Percentiles rank a stretch among this genome's conserved stretches.
Evolutionary conservation across 352 stramenopile species (phyloP).

Genomic region (Peronosclerospora sorghi): DNA sequence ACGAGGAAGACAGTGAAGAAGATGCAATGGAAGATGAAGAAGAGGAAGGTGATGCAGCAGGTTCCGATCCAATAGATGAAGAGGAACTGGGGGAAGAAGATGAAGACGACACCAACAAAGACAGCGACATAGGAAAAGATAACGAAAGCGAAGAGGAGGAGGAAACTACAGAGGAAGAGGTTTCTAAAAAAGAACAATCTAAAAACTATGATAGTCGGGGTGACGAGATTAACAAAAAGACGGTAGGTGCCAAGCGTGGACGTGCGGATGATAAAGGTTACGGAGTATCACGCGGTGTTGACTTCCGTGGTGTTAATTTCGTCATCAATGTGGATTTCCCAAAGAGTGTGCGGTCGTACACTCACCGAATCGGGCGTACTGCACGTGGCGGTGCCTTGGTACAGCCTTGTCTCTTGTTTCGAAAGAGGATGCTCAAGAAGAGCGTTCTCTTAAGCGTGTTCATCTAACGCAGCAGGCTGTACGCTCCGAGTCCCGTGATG

Average conservation of each 20-base stretch:
- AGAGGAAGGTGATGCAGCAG: constrained; percentile 30
- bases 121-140: constrained; percentile 64
- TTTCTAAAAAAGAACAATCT: too few species aligned
- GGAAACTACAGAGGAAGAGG: too few species aligned
- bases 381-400: constrained; percentile 91
- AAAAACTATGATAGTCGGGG: constrained; percentile 3
- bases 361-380: constrained; percentile 96
- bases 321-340: constrained; percentile 99
- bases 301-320: constrained; percentile 97
- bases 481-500: constrained; percentile 59
- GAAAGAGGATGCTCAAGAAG: constrained; percentile 65
- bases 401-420: constrained; percentile 94
- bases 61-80: constrained; percentile 33
- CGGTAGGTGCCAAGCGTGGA: constrained; percentile 32
- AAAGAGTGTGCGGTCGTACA: constrained; percentile 90
- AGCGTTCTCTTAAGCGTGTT: constrained; percentile 79
- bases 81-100: too few species aligned
- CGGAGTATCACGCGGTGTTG: constrained; percentile 94
- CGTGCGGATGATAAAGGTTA: constrained; percentile 83
- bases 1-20: constrained; percentile 55
- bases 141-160: too few species aligned
- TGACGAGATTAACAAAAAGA: constrained; percentile 31
- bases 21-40: constrained; percentile 54
- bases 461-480: constrained; percentile 88
- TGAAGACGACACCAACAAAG: constrained; percentile 32